Evolutionary conservation across 2,329 filamentous ascomycete genomes (phyloP), one percentile per base, ranked within the genome.

Genomic region (Blastomyces silverae): DNA sequence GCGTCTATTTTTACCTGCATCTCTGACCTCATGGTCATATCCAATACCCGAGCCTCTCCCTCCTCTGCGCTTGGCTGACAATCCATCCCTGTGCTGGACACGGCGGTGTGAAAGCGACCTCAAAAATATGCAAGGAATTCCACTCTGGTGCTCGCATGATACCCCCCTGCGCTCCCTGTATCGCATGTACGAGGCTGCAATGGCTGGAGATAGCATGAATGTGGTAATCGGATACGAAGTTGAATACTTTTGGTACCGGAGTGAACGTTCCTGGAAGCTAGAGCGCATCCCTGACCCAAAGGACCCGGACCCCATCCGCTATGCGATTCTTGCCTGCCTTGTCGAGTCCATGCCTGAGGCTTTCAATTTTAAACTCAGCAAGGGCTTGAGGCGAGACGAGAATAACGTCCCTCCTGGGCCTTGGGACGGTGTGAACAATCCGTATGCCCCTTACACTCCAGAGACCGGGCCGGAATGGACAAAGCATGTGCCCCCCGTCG

Each of bases 291-390:
- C 69, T 10, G 73, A 74, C 46, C 72, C 73, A 7, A 34, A 44
- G 6, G 71, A 73, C 55, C 56, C 64, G 11, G 68, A 73, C 66
- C 71, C 71, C 22, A 64, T 73, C 59, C 69, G 71, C 37, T 73
- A 73, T 61, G 71, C 71, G 11, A 68, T 73, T 56, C 64, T 73
- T 52, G 71, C 71, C 13, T 70, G 69, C 58, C 66, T 73, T 11
- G 63, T 67, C 3, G 71, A 73, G 39, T 66, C 68, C 20, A 48
- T 73, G 44, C 66, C 66, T 3, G 58, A 67, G 13, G 66, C 71
- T 11, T 70, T 73, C 52, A 73, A 73, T 55, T 73, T 69, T 65
- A 67, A 68, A 2, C 60, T 73, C 17, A 67, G 70, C 62, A 63
- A 69, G 44, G 69, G 68, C 4, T 53, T 69, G 66, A 66, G 67